These are phyloP conservation scores for Scenedesmus sp. DNA, from an alignment of 163 green algal genomes.

Conservation along the genomic window DNA sequence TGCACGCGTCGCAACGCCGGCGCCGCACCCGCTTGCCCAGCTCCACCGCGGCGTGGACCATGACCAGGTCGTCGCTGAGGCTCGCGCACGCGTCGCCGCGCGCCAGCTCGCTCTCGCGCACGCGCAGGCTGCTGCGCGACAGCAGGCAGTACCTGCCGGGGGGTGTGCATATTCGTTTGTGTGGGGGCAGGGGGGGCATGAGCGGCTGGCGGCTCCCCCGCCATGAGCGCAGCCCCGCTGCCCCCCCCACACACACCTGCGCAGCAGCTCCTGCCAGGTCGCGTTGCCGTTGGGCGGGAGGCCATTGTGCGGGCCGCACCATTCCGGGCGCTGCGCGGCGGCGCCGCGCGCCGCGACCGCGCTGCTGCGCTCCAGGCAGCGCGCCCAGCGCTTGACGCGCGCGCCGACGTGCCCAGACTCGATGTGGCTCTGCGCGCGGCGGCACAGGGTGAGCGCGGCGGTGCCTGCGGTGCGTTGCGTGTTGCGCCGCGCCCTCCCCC, in stretches of 20 bases:
- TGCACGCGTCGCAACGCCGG: background rate
- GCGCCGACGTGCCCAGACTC: slow-evolving; percentile 26
- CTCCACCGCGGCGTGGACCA: slow-evolving; percentile 55
- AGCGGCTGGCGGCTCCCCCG: too few species aligned
- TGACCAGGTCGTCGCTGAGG: slow-evolving; percentile 54
- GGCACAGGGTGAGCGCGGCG: background rate
- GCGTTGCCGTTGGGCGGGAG: slow-evolving; percentile 25
- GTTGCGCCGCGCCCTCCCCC: too few species aligned
- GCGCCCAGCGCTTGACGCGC: slow-evolving; percentile 51
- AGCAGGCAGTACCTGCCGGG: slow-evolving; percentile 69
- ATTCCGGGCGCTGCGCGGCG: background rate
- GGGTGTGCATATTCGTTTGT: too few species aligned
- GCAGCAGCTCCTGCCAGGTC: slow-evolving; percentile 61
- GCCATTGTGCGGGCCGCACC: background rate
- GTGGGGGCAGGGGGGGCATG: too few species aligned
- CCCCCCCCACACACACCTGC: slow-evolving; percentile 11
- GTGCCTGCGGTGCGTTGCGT: too few species aligned
- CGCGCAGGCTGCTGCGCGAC: slow-evolving; percentile 52
- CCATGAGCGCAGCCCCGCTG: too few species aligned
- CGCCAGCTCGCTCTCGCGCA: slow-evolving; percentile 39
- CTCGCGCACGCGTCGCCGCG: slow-evolving; percentile 1
- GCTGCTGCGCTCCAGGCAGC: slow-evolving; percentile 45
- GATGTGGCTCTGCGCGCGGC: slow-evolving; percentile 24
- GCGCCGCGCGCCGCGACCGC: background rate
- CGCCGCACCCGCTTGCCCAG: slow-evolving; percentile 10